Evolutionary conservation across 2,329 filamentous ascomycete species (phyloP).

Genomic region (Proliferodiscus dingleyae): DNA sequence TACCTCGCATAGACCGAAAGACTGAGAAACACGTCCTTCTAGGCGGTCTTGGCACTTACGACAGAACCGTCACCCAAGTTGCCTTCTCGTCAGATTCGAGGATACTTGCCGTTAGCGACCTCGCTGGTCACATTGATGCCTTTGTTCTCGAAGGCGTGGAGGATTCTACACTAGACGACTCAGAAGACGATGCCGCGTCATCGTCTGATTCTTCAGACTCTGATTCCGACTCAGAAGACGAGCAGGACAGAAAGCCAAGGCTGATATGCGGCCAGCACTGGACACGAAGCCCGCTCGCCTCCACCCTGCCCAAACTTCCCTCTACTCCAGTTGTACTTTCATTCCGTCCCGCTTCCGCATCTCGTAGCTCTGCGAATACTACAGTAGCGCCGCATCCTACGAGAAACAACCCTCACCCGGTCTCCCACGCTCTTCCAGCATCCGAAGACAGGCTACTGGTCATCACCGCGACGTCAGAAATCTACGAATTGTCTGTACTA

Average conservation of each 20-base stretch:
- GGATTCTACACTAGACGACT: conserved; percentile 39
- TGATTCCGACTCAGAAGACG: conserved; percentile 36
- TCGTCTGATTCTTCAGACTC: conserved; percentile 27
- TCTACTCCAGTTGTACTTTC: conserved; percentile 62
- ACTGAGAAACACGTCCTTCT: conserved; percentile 52
- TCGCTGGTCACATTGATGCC: conserved; percentile 81
- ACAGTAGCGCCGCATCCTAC: conserved; percentile 32
- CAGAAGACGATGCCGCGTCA: conserved; percentile 34
- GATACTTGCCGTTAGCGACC: conserved; percentile 72
- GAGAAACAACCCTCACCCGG: conserved; percentile 25
- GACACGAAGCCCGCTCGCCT: conserved; percentile 66
- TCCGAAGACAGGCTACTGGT: conserved; percentile 51
- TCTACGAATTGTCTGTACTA: conserved; percentile 77
- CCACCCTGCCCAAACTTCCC: conserved; percentile 64
- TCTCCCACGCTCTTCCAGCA: conserved; percentile 47
- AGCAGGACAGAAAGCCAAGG: conserved; percentile 44
- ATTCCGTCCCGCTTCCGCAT: conserved; percentile 48
- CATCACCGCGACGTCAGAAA: conserved; percentile 59
- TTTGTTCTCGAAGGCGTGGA: conserved; percentile 67
- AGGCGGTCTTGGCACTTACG: conserved; percentile 69
- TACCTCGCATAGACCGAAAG: conserved; percentile 49
- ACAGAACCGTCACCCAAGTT: conserved; percentile 67
- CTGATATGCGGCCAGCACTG: conserved; percentile 62
- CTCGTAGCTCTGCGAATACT: conserved; percentile 39
- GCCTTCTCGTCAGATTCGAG: conserved; percentile 77